phyloP scores from a whole-genome alignment of 2,329 filamentous ascomycete species.

The Curvularia spicifera region DNA sequence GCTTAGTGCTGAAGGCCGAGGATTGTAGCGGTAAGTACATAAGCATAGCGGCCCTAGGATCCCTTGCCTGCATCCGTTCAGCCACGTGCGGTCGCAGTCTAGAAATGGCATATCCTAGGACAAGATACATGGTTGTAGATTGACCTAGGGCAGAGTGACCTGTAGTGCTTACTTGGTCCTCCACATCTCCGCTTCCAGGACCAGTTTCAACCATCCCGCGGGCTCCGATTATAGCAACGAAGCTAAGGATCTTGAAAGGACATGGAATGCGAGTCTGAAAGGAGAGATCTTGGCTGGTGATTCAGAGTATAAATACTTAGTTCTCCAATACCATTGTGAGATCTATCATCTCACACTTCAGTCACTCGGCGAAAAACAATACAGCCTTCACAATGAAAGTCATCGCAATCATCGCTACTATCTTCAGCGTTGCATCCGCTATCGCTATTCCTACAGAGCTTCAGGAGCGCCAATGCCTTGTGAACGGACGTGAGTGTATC shows the following conservation, averaged over 20 bases:
- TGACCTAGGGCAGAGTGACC: neutral
- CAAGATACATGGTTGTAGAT: neutral
- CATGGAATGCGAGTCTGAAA: too few relatives aligned
- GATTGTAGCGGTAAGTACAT: neutral
- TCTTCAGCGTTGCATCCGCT: neutral
- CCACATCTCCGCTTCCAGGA: too few relatives aligned
- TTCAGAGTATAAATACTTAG: too few relatives aligned
- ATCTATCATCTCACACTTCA: too few relatives aligned
- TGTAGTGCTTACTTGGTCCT: neutral
- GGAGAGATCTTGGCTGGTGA: too few relatives aligned
- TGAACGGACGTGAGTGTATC: neutral
- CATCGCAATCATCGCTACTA: neutral
- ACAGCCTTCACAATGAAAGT: neutral
- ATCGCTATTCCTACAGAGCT: neutral
- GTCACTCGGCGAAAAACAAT: too few relatives aligned
- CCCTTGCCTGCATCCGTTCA: neutral
- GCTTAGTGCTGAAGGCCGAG: neutral
- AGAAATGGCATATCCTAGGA: neutral
- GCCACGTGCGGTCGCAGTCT: neutral
- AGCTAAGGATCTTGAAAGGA: too few relatives aligned
- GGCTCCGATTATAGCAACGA: neutral
- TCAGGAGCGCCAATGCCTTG: neutral
- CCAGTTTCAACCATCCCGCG: neutral
- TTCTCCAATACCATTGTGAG: too few relatives aligned
- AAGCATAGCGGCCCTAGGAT: neutral